These are phyloP conservation scores for Cardiospermum halicacabum DNA, from an alignment of 345 rosid species.

Conservation along the genomic window DNA sequence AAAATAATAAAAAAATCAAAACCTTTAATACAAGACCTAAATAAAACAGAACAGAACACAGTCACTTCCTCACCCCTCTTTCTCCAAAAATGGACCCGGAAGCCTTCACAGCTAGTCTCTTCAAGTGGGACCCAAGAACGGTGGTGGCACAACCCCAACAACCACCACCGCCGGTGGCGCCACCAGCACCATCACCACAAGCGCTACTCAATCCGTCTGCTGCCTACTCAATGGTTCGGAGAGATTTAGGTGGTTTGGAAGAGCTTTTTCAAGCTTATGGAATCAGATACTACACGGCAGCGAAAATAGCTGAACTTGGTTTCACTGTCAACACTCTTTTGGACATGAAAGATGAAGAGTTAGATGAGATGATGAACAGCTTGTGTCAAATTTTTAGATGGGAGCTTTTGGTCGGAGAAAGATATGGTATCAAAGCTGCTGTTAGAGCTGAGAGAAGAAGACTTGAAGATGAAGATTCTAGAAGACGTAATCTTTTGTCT, in stretches of 20 bases:
- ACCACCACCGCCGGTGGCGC: constrained; percentile 27
- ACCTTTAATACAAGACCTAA: neutral
- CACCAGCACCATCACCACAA: constrained; percentile 27
- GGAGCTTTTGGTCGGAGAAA: constrained; percentile 93
- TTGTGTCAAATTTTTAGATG: constrained; percentile 80
- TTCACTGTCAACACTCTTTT: constrained; percentile 90
- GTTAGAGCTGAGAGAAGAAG: constrained; percentile 83
- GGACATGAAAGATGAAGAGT: constrained; percentile 91
- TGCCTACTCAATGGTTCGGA: constrained; percentile 35
- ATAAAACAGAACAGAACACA: neutral
- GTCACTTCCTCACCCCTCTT: too few species aligned
- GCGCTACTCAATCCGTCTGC: too few species aligned
- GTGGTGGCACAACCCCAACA: too few species aligned
- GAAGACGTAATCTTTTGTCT: constrained; percentile 45
- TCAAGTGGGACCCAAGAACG: constrained; percentile 72
- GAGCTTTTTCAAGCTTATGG: constrained; percentile 84
- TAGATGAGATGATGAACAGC: constrained; percentile 98
- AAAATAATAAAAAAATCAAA: neutral
- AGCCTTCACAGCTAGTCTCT: constrained; percentile 63
- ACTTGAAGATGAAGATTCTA: constrained; percentile 56
- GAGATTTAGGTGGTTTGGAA: constrained; percentile 68
- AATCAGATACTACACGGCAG: constrained; percentile 73
- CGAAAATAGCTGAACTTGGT: constrained; percentile 91
- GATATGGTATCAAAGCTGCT: constrained; percentile 91
- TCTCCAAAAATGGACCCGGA: constrained; percentile 98